Percentiles rank a stretch among this genome's conserved stretches.
Evolutionary conservation across 23 red algal species (phyloP).

Genomic region (Cyanidiococcus yangmingshanensis): DNA sequence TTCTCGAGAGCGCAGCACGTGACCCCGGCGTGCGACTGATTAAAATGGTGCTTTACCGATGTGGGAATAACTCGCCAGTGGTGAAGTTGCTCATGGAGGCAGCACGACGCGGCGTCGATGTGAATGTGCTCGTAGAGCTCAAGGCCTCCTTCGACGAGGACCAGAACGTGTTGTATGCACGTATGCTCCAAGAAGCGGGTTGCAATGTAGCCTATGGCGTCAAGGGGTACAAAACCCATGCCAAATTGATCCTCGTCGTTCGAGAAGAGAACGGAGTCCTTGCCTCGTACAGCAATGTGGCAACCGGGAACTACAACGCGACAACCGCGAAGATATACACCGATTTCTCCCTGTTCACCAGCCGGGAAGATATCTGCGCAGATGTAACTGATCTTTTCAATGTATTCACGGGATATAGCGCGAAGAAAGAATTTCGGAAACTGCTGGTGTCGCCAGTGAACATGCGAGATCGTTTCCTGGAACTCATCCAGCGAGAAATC

Average conservation of each 20-base stretch:
- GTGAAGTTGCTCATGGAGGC: conserved; percentile 68
- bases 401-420: conserved; percentile 58
- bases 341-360: conserved; percentile 67
- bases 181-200: conserved; percentile 56
- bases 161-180: conserved; percentile 79
- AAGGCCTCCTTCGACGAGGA: conserved; percentile 93
- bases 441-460: conserved; percentile 77
- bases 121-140: conserved; percentile 86
- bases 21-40: conserved; percentile 64
- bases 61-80: conserved; percentile 69
- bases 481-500: conserved; percentile 62
- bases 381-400: conserved; percentile 95
- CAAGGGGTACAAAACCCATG: conserved; percentile 80
- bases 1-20: conserved; percentile 59
- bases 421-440: conserved; percentile 44
- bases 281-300: conserved; percentile 57
- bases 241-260: conserved; percentile 79
- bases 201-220: conserved; percentile 92
- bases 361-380: conserved; percentile 58
- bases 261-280: conserved; percentile 55
- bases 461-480: conserved; percentile 62
- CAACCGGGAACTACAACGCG: conserved; percentile 93
- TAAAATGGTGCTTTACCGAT: conserved; percentile 79
- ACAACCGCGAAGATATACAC: conserved; percentile 88
- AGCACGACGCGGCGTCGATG: conserved; percentile 87